Conservation (phyloP, 176 grass and related monocot species). For the Carex parvula region DNA sequence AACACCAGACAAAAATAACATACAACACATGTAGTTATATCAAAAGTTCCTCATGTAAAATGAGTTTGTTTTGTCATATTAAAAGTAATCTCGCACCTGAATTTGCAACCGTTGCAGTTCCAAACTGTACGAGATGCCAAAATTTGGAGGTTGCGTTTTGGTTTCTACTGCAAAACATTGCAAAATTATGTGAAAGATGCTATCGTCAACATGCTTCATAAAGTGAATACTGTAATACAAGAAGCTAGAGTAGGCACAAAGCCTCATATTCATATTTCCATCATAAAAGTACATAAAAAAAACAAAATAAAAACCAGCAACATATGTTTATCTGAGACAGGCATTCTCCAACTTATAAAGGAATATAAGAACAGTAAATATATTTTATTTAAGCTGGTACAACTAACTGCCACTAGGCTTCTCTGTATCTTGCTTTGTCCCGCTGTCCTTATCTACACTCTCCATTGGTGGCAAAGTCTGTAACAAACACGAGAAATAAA, state of each 20-base stretch:
- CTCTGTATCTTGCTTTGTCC: not conserved
- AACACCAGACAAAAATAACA: not conserved
- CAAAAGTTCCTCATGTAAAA: not conserved
- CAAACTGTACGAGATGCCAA: not conserved
- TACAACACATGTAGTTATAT: not conserved
- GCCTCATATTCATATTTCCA: not conserved
- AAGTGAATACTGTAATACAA: not conserved
- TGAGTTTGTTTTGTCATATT: not conserved
- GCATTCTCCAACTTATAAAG: not conserved
- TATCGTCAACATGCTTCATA: not conserved
- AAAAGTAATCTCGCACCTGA: not conserved
- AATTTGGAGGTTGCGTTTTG: not conserved
- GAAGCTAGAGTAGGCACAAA: not conserved
- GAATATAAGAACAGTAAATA: not conserved
- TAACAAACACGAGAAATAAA: not conserved
- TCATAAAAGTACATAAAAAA: not conserved
- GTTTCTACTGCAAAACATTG: not conserved
- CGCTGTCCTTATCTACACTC: not conserved
- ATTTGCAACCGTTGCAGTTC: not conserved
- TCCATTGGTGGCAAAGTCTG: slow-evolving; percentile 50
- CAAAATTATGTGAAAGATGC: not conserved
- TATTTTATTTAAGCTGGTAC: not conserved
- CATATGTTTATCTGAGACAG: not conserved
- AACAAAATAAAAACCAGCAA: not conserved
- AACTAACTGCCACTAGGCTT: slow-evolving; percentile 17